Evolutionary conservation across 1,139 yeast species (phyloP).

Genomic region (Yamadazyma aaseri): DNA sequence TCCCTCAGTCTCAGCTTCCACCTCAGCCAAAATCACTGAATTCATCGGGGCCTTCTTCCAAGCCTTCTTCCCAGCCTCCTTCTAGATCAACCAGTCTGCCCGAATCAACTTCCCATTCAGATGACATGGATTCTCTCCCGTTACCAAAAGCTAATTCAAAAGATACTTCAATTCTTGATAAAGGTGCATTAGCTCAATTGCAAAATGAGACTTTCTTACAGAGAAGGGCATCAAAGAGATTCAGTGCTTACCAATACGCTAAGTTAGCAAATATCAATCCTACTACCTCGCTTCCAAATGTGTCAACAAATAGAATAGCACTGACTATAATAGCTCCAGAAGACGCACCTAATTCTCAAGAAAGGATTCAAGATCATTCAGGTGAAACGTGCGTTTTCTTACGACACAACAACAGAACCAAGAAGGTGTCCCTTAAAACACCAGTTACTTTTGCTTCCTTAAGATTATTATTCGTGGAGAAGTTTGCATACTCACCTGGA

Average conservation of each 20-base stretch:
- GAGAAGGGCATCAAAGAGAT: constrained; percentile 88
- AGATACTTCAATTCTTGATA: constrained; percentile 5
- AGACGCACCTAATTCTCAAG: constrained; percentile 2
- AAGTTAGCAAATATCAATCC: constrained; percentile 56
- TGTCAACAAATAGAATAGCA: constrained; percentile 11
- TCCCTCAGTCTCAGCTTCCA: constrained; percentile 5
- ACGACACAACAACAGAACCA: constrained; percentile 58
- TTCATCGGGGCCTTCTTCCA: not conserved
- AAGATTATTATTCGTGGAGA: constrained; percentile 77
- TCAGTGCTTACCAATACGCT: constrained; percentile 91
- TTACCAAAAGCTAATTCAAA: constrained; percentile 2
- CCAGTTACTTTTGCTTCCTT: constrained; percentile 64
- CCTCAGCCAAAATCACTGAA: constrained; percentile 4
- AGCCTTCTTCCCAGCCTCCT: constrained; percentile 2
- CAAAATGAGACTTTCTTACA: constrained; percentile 41
- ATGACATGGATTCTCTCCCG: not conserved
- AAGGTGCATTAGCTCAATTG: constrained; percentile 16
- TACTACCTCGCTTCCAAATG: constrained; percentile 25
- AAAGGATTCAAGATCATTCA: not conserved
- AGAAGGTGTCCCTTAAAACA: constrained; percentile 52
- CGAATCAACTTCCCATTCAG: not conserved
- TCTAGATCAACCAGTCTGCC: not conserved
- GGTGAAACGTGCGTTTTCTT: constrained; percentile 40
- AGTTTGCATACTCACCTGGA: constrained; percentile 81
- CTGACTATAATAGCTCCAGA: constrained; percentile 11